These are phyloP conservation scores for Syncephalastrum monosporum DNA, from an alignment of 371 early-diverging fungal species.

Conservation along the genomic window DNA sequence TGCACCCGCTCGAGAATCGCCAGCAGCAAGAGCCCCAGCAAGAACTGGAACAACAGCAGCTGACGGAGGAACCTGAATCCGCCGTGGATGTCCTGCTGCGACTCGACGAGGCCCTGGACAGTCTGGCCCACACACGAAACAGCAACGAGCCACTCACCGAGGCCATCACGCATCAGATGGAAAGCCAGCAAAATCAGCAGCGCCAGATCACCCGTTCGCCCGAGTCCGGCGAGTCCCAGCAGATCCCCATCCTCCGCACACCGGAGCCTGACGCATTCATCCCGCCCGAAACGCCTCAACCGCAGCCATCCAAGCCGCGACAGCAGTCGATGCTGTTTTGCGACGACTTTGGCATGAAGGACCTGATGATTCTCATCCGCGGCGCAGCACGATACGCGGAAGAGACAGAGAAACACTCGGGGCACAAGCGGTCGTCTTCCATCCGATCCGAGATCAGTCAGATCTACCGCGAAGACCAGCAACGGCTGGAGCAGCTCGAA, in stretches of 20 bases:
- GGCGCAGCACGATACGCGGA: conserved; percentile 35
- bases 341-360: conserved; percentile 53
- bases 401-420: conserved; percentile 11
- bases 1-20: conserved; percentile 8
- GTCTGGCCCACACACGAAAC: conserved; percentile 21
- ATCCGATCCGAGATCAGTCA: conserved; percentile 39
- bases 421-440: conserved; percentile 6
- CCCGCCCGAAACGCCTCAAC: no score
- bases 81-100: conserved; percentile 22
- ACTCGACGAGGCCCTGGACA: conserved; percentile 23
- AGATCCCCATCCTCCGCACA: conserved; percentile 1
- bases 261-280: not conserved
- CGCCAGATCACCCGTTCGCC: conserved; percentile 8
- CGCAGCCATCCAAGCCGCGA: not conserved
- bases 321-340: conserved; percentile 40
- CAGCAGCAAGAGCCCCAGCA: conserved; percentile 7
- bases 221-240: not conserved
- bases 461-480: conserved; percentile 37
- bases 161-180: conserved; percentile 17
- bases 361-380: conserved; percentile 48
- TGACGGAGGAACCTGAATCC: conserved; percentile 19
- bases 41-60: not conserved
- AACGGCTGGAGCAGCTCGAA: conserved; percentile 44
- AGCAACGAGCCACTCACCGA: conserved; percentile 26
- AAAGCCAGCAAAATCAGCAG: conserved; percentile 7